Conservation (phyloP, 1,284 basidiomycete species). For the Coriolopsis trogii region DNA sequence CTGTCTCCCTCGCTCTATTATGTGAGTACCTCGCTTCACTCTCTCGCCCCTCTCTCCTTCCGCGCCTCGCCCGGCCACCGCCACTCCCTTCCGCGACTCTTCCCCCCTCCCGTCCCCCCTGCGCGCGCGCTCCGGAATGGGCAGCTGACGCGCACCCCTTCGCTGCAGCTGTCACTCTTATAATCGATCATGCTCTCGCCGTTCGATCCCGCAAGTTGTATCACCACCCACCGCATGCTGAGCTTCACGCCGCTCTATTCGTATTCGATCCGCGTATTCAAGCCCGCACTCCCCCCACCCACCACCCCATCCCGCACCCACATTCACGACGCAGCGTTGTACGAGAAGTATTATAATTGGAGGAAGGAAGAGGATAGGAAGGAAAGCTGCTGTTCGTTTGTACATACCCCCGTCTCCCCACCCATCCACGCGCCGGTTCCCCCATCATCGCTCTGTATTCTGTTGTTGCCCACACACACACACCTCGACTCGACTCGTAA, state of each 20-base stretch:
- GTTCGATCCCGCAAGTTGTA: slow-evolving; percentile 31
- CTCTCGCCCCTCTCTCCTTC: slow-evolving; percentile 8
- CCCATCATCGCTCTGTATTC: slow-evolving; percentile 15
- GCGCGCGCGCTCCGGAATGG: slow-evolving; percentile 16
- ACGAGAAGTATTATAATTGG: slow-evolving; percentile 25
- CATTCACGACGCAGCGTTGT: slow-evolving; percentile 23
- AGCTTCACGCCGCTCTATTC: slow-evolving; percentile 21
- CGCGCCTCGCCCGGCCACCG: neutral
- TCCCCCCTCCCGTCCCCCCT: slow-evolving; percentile 1
- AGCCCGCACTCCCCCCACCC: neutral
- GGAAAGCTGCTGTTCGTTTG: slow-evolving; percentile 18
- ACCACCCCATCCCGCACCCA: neutral
- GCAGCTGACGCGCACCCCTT: slow-evolving; percentile 21
- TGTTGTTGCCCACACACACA: slow-evolving; percentile 13
- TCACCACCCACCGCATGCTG: slow-evolving; percentile 31
- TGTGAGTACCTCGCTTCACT: slow-evolving; percentile 21
- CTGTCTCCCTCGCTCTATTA: slow-evolving; percentile 22
- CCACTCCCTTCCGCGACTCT: neutral
- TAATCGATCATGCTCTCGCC: slow-evolving; percentile 28
- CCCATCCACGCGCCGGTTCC: too few relatives aligned
- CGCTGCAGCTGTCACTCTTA: slow-evolving; percentile 23
- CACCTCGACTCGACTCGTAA: slow-evolving; percentile 7
- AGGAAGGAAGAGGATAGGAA: slow-evolving; percentile 16
- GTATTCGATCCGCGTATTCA: slow-evolving; percentile 22
- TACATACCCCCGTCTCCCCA: slow-evolving; percentile 20